Percentiles rank a stretch among this genome's conserved stretches.
Evolutionary conservation across 1,284 basidiomycete genomes (phyloP).

Genomic region (Austroboletus novae-zelandiae): DNA sequence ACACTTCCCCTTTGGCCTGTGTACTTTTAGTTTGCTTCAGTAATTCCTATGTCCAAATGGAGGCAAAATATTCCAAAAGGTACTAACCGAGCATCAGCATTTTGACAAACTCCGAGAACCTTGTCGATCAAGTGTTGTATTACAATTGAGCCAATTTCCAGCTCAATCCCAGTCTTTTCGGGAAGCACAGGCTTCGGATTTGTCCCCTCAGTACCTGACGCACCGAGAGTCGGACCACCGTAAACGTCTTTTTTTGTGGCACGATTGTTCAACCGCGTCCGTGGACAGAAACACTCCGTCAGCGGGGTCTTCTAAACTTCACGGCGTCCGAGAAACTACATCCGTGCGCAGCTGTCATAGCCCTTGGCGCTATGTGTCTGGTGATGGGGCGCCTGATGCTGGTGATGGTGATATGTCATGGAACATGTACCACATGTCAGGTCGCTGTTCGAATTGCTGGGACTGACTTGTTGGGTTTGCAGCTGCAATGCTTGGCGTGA

Average conservation of each 20-base stretch:
- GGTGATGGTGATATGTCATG: not conserved
- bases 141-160: not conserved
- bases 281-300: not conserved
- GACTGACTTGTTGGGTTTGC: not conserved
- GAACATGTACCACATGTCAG: not conserved
- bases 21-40: not conserved
- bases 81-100: not conserved
- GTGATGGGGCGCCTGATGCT: not conserved
- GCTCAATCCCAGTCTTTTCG: not conserved
- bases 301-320: not conserved
- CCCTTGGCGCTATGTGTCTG: not conserved
- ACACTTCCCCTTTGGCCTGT: not conserved
- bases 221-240: not conserved
- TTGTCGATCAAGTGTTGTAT: not conserved
- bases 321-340: slow-evolving; percentile 2
- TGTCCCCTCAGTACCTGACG: not conserved
- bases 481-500: not conserved
- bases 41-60: not conserved
- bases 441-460: not conserved
- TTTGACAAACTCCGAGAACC: not conserved
- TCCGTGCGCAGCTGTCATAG: not conserved
- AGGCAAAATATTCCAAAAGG: not conserved
- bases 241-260: not conserved
- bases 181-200: not conserved
- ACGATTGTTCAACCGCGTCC: not conserved